Percentiles rank a stretch among this genome's conserved stretches.
These are phyloP conservation scores for Neurospora tetraspora DNA, from an alignment of 495 filamentous ascomycete species.

Conservation along the genomic window DNA sequence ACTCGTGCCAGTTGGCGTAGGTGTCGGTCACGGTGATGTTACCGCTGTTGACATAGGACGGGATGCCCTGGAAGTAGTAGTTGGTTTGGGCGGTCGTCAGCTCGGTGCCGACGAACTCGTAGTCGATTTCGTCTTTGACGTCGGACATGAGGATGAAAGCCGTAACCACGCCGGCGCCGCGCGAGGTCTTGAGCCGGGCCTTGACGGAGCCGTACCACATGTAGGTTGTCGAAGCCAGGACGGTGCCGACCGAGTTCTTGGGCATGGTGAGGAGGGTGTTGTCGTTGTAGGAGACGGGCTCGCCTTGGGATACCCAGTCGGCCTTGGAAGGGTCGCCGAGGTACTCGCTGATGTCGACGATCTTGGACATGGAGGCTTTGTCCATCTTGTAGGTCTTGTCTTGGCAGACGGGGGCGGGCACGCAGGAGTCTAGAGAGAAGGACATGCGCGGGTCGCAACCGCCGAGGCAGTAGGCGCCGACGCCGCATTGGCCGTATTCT, in stretches of 20 bases:
- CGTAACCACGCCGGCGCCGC: slow-evolving; percentile 80
- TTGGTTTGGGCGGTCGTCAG: slow-evolving; percentile 76
- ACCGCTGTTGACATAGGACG: slow-evolving; percentile 64
- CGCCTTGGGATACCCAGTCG: slow-evolving; percentile 85
- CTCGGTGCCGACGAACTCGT: slow-evolving; percentile 83
- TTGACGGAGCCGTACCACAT: slow-evolving; percentile 96
- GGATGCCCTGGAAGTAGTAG: slow-evolving; percentile 92
- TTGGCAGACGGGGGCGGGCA: slow-evolving; percentile 75
- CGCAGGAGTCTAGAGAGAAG: slow-evolving; percentile 71
- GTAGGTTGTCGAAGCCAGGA: slow-evolving; percentile 78
- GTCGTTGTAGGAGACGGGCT: slow-evolving; percentile 49
- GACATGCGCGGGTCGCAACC: slow-evolving; percentile 87
- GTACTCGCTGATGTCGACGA: slow-evolving; percentile 63
- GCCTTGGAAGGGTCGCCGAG: slow-evolving; percentile 67
- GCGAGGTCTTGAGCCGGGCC: slow-evolving; percentile 75
- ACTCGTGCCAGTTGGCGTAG: slow-evolving; percentile 73
- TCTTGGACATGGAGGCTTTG: slow-evolving; percentile 46
- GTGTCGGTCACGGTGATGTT: slow-evolving; percentile 66
- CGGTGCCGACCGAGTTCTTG: slow-evolving; percentile 68
- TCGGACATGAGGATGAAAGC: slow-evolving; percentile 93
- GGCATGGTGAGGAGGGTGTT: slow-evolving; percentile 83
- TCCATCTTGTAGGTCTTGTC: slow-evolving; percentile 60
- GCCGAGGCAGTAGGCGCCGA: slow-evolving; percentile 90
- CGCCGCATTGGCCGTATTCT: slow-evolving; percentile 93
- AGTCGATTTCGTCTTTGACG: slow-evolving; percentile 97